These are phyloP conservation scores for Santalum album DNA, from an alignment of 164 flowering plant genomes.

Conservation along the genomic window DNA sequence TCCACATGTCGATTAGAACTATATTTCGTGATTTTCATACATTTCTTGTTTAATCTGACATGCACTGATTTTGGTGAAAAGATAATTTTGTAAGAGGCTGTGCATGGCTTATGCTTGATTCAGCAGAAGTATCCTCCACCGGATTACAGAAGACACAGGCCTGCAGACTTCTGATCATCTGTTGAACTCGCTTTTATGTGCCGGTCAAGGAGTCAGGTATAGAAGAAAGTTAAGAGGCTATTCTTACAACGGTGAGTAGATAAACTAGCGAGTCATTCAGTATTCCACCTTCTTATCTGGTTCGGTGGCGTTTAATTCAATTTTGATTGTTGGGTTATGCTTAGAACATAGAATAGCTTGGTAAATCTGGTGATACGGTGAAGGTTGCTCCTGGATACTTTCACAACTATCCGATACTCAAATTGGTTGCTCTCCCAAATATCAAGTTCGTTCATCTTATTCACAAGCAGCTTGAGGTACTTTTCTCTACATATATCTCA, in stretches of 20 bases:
- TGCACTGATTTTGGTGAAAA: no score
- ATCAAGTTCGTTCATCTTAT: slow-evolving; percentile 76
- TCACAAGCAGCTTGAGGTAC: slow-evolving; percentile 78
- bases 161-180: slow-evolving; percentile 19
- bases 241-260: slow-evolving; percentile 79
- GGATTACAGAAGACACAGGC: slow-evolving; percentile 18
- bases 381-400: slow-evolving; percentile 96
- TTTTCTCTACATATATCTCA: no score
- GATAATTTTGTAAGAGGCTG: no score
- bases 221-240: slow-evolving; percentile 67
- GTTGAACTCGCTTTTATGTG: slow-evolving; percentile 45
- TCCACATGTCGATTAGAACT: no score
- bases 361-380: slow-evolving; percentile 91
- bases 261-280: background rate
- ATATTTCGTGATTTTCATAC: no score
- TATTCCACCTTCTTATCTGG: background rate
- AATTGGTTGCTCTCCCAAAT: slow-evolving; percentile 90
- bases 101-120: slow-evolving; percentile 42
- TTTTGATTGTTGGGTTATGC: slow-evolving; percentile 3
- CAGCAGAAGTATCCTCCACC: slow-evolving; percentile 44
- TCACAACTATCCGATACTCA: slow-evolving; percentile 93
- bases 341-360: slow-evolving; percentile 78
- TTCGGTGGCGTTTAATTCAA: background rate
- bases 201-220: slow-evolving; percentile 71
- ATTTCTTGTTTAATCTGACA: no score